A percentile compares a stretch with the other conserved stretches of the same genome.
Conservation (phyloP, 1,139 yeast genomes). For the Pichia sp. region DNA sequence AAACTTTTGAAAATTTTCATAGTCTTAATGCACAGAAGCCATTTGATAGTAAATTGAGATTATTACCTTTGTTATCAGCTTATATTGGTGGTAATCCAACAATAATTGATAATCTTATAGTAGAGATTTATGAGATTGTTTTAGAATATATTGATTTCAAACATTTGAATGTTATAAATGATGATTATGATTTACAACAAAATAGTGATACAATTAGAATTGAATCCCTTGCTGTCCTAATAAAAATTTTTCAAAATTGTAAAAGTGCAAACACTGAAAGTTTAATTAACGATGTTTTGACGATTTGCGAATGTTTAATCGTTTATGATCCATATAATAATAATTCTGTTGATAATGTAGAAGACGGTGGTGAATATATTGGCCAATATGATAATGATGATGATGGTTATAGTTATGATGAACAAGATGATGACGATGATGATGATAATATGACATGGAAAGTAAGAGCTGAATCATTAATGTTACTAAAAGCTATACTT, state of each 20-base stretch:
- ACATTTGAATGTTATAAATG: slow-evolving; percentile 21
- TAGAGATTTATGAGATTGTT: slow-evolving; percentile 25
- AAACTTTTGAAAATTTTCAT: not conserved
- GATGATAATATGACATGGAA: slow-evolving; percentile 62
- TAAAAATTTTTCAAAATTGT: slow-evolving; percentile 28
- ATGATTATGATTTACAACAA: slow-evolving; percentile 32
- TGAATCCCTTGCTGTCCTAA: slow-evolving; percentile 41
- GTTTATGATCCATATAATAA: slow-evolving; percentile 53
- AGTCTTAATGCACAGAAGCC: not conserved
- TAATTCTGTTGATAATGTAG: slow-evolving; percentile 32
- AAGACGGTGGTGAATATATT: slow-evolving; percentile 35
- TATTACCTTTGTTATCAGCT: slow-evolving; percentile 24
- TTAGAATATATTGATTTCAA: slow-evolving; percentile 30
- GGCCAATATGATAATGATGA: not conserved
- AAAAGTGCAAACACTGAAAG: slow-evolving; percentile 25
- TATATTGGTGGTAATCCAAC: slow-evolving; percentile 28
- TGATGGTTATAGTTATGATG: slow-evolving; percentile 34
- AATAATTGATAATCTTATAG: slow-evolving; percentile 14
- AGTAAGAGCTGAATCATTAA: slow-evolving; percentile 35
- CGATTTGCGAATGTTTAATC: slow-evolving; percentile 36
- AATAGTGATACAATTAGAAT: slow-evolving; percentile 47
- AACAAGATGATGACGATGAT: slow-evolving; percentile 30
- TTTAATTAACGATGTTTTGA: slow-evolving; percentile 31
- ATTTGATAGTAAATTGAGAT: slow-evolving; percentile 13
- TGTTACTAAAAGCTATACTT: slow-evolving; percentile 26